phyloP scores from a whole-genome alignment of 148 eudicot genomes.

The Agrostemma githago region DNA sequence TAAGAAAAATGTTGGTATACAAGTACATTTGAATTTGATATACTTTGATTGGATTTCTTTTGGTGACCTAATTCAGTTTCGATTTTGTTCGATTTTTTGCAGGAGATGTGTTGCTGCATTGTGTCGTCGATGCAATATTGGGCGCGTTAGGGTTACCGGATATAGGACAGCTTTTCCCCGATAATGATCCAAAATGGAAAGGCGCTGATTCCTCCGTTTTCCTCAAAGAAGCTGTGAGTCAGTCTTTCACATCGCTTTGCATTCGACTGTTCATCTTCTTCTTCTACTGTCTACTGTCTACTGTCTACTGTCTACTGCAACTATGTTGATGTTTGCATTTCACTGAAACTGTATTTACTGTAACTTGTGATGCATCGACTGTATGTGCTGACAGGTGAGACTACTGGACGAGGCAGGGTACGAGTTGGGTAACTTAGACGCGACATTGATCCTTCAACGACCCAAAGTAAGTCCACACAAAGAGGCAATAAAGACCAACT shows the following conservation, averaged over 20 bases:
- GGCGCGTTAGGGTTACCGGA: slow-evolving; percentile 98
- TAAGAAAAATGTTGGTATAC: neutral
- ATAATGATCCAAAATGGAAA: slow-evolving; percentile 96
- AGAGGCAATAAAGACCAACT: slow-evolving; percentile 64
- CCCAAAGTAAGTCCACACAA: slow-evolving; percentile 93
- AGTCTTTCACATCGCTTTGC: slow-evolving; percentile 7
- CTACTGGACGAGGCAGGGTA: slow-evolving; percentile 95
- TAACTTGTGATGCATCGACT: slow-evolving; percentile 5
- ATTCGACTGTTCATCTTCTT: neutral
- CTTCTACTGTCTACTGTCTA: no score
- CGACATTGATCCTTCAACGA: slow-evolving; percentile 85
- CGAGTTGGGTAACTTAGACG: slow-evolving; percentile 86
- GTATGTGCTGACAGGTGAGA: slow-evolving; percentile 54
- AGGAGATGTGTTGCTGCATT: slow-evolving; percentile 98
- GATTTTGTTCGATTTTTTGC: neutral
- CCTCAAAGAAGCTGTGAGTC: slow-evolving; percentile 90
- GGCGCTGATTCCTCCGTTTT: slow-evolving; percentile 91
- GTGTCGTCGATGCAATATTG: slow-evolving; percentile 96
- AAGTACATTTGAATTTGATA: neutral
- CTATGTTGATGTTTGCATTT: slow-evolving; percentile 4
- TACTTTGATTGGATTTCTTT: neutral
- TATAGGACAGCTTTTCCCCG: slow-evolving; percentile 93
- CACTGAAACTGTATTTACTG: no score
- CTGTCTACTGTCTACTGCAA: neutral
- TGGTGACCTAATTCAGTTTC: neutral